Percentiles rank a stretch among this genome's conserved stretches.
phyloP scores from a whole-genome alignment of 2,329 filamentous ascomycete species.

The Ophiostoma montium region DNA sequence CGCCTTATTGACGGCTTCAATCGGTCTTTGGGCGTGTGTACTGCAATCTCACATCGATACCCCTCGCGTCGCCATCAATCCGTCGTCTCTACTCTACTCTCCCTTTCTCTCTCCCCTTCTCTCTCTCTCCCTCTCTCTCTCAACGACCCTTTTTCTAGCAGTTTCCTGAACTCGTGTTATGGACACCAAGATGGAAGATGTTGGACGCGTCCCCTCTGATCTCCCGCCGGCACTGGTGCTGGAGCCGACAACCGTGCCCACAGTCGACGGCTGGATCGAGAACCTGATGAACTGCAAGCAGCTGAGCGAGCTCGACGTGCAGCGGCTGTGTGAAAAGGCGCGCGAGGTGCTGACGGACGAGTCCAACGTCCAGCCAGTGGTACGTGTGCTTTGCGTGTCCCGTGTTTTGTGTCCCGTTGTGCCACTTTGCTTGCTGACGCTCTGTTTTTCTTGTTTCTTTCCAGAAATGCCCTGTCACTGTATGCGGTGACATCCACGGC shows the following conservation, averaged over 20 bases:
- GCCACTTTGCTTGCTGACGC: not conserved
- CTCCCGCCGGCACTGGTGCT: constrained; percentile 51
- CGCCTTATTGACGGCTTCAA: too few species aligned
- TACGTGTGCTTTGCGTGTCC: constrained; percentile 33
- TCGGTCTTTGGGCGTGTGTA: too few species aligned
- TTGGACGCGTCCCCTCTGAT: constrained; percentile 70
- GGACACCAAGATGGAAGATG: constrained; percentile 99
- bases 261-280: constrained; percentile 96
- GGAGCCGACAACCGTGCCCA: constrained; percentile 82
- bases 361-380: constrained; percentile 97
- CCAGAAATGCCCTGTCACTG: constrained; percentile 95
- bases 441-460: not conserved
- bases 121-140: not conserved
- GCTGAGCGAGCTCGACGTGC: constrained; percentile 84
- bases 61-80: not conserved
- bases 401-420: not conserved
- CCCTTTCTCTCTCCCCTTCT: not conserved
- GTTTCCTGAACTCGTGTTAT: constrained; percentile 32
- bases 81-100: not conserved
- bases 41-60: too few species aligned
- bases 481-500: constrained; percentile 97
- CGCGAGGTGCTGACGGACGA: constrained; percentile 94
- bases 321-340: constrained; percentile 95
- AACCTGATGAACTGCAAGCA: constrained; percentile 98
- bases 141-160: not conserved